These are phyloP conservation scores for Rhodosporidiobolus sp. DNA, from an alignment of 768 basidiomycete genomes.

Conservation along the genomic window DNA sequence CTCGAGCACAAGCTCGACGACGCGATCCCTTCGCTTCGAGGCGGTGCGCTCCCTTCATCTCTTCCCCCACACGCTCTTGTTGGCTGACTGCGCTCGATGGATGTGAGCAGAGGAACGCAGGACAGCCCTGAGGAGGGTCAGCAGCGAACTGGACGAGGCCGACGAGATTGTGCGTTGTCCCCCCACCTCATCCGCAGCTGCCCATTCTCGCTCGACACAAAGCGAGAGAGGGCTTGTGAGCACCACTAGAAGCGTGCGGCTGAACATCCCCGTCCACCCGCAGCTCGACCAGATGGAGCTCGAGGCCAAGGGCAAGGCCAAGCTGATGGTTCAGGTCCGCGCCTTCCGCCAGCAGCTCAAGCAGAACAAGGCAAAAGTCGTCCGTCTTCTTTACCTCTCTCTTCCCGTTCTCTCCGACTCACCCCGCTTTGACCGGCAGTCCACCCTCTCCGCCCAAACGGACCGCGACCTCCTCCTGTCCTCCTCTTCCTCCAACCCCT, in stretches of 20 bases:
- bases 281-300: constrained; percentile 35
- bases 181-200: neutral
- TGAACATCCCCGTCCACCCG: neutral
- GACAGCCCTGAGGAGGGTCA: constrained; percentile 47
- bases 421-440: neutral
- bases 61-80: neutral
- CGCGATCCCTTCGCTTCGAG: constrained; percentile 47
- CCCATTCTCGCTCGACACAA: neutral
- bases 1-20: constrained; percentile 48
- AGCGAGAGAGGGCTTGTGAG: neutral
- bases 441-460: constrained; percentile 10
- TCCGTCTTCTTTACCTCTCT: neutral
- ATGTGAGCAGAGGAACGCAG: constrained; percentile 48
- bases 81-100: neutral
- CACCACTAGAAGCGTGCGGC: neutral
- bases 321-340: constrained; percentile 24
- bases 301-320: constrained; percentile 29
- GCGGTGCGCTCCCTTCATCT: constrained; percentile 45
- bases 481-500: constrained; percentile 11
- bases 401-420: no score
- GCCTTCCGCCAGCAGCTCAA: constrained; percentile 12
- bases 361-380: constrained; percentile 13
- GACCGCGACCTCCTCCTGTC: constrained; percentile 37
- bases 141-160: constrained; percentile 51
- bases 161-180: constrained; percentile 51